Base-by-base conservation (phyloP, 2,329 filamentous ascomycete genomes). In the Penicillium palitans region DNA sequence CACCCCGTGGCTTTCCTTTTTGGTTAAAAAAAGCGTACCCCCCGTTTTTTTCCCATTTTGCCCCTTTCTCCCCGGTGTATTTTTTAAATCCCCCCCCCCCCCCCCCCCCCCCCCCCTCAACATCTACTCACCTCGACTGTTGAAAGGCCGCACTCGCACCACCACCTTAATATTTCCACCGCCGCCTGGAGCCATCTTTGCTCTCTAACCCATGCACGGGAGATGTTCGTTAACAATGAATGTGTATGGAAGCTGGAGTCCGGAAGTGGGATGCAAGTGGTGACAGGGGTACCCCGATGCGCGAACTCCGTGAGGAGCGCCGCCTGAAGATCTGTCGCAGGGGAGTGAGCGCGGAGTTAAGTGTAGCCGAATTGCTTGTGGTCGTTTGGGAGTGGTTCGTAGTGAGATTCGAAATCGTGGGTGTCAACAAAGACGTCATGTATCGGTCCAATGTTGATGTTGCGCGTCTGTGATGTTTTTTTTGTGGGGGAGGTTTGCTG, bases 161-260 rank as follows among this genome's bases (percentile, higher is more conserved):
- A 99, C 95, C 81, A 99, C 95, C 88, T 99, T 99, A 78, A 99
- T 99, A 75, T 99, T 99, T 74, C 95, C 93, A 79, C 90, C 92
- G 72, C 90, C 90, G 68, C 84, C 83, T 68, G 84, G 81, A 71
- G 85, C 83, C 88, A 90, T 90, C 58, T 66, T 76, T 66, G 44
- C 55, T 61, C 61, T 65, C 68, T 72, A 55, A 69, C 70, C 74
- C 75, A 76, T 76, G 63, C 66, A 76, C 72, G 62, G 60, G 61
- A 57, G 53, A 24, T 15, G 31, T 21, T 50, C 27, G 61, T 66
- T 53, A 58, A 53, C 53, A 57, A 52, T 50, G 44, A 60, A 59
- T 55, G 57, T 52, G 54, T 63, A 45, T 56, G 53, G n/a, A 29
- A 52, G 42, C 55, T 59, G 52, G 40, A 59, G 49, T 61, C 52